A percentile compares a stretch with the other conserved stretches of the same genome.
These are phyloP conservation scores for Ceraceosorus bombacis DNA, from an alignment of 1,284 basidiomycete species.

Conservation along the genomic window DNA sequence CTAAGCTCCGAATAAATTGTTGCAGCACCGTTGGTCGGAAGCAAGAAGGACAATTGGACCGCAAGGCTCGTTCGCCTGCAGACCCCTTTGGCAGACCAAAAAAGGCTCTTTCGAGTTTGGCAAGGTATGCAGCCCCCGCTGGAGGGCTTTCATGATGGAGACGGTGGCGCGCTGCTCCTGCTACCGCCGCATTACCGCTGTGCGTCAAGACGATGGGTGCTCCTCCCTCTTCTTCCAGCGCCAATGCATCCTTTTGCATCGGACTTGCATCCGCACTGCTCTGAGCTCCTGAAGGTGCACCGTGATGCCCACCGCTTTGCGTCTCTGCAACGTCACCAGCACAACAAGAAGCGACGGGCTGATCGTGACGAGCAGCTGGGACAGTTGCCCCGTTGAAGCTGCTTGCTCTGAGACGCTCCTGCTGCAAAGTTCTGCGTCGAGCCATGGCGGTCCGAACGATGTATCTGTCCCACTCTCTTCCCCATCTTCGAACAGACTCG, in stretches of 20 bases:
- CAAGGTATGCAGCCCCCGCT: background rate
- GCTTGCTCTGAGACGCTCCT: background rate
- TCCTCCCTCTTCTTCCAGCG: background rate
- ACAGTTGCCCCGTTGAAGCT: too few species aligned
- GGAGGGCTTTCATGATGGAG: background rate
- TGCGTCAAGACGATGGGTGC: background rate
- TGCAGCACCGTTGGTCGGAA: conserved; percentile 17
- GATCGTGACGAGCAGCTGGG: too few species aligned
- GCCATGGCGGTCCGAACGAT: conserved; percentile 11
- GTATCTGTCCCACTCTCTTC: conserved; percentile 21
- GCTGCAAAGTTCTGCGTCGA: background rate
- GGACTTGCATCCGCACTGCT: too few species aligned
- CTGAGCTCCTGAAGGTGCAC: too few species aligned
- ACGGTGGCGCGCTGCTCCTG: too few species aligned
- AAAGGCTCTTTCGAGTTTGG: conserved; percentile 9
- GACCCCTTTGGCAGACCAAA: conserved; percentile 8
- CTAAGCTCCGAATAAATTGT: conserved; percentile 15
- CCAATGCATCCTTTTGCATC: too few species aligned
- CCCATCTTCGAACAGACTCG: conserved; percentile 15
- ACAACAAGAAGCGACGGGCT: background rate
- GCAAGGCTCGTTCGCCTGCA: background rate
- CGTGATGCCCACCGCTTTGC: background rate
- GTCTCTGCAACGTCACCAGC: background rate
- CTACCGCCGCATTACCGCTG: background rate
- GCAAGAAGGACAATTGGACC: background rate